Base-by-base conservation (phyloP, 352 stramenopile genomes). In the Phytophthora europaea region DNA sequence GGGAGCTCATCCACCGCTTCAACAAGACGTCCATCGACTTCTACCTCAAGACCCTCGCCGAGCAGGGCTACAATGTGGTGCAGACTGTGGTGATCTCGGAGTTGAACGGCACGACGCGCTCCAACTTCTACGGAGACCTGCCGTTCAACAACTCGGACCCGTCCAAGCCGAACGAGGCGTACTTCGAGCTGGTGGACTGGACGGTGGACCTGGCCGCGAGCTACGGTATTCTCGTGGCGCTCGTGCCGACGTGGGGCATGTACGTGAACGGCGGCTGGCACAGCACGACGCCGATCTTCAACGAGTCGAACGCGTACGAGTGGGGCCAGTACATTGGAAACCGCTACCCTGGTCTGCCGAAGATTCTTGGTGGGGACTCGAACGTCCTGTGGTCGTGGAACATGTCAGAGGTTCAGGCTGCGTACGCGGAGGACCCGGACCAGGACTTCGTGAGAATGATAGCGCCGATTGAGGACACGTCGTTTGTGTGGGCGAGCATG, bases 1-100 rank as follows among this genome's bases (percentile, higher is more conserved):
- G 70, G 69, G 62, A 76, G 43, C 52, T 76, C 9, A 38, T 31
- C 5, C 68, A 67, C 68, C 52, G 40, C 12, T 58, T 76, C 16
- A 72, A 76, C 64, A 76, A 76, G 38, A 76, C 70, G 9, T 76
- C 70, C 38, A 76, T 76, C 52, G 70, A 72, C 63, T 72, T 66
- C 15, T 72, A 76, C 52, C 64, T 76, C 15, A 12, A 47, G 18
- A 73, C 38, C 22, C 67, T 40, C 12, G 61, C 69, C n/a, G 62
- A 69, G n/a, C n/a, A n/a, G n/a, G n/a, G n/a, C n/a, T n/a, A n/a
- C 61, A 75, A 70, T 26, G 61, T 61, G 9, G 68, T 70, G 22
- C 68, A 64, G 68, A 67, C 54, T 6, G 68, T 70, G 2, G 53
- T 76, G n/a, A 43, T 76, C 56, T 54, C 62, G 23, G 69, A 71